Evolutionary conservation across 805 yeast genomes (phyloP).

Genomic region (Yamadazyma endophytica): DNA sequence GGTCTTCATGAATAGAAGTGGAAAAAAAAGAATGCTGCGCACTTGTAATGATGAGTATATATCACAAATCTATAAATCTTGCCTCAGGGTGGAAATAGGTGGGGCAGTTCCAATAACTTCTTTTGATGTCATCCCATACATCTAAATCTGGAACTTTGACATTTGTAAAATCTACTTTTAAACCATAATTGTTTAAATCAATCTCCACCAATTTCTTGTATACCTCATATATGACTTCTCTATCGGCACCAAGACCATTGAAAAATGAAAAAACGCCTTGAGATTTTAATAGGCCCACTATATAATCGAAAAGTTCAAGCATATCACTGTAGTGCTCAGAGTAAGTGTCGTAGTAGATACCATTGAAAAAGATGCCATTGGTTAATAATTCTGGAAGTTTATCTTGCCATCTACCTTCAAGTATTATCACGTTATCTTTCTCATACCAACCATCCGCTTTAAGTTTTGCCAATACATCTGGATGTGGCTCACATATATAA

Average conservation of each 20-base stretch:
- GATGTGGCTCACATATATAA: conserved; percentile 92
- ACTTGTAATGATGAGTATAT: background rate
- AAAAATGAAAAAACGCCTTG: conserved; percentile 85
- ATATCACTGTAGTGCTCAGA: conserved; percentile 89
- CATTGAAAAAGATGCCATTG: conserved; percentile 69
- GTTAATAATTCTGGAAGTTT: conserved; percentile 61
- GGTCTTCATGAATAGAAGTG: too few relatives aligned
- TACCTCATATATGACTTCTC: conserved; percentile 53
- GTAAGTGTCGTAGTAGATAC: conserved; percentile 90
- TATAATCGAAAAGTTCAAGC: conserved; percentile 75
- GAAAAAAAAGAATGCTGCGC: background rate
- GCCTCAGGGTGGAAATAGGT: conserved; percentile 64
- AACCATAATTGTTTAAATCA: conserved; percentile 77
- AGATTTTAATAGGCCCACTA: conserved; percentile 79
- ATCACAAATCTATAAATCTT: conserved; percentile 39
- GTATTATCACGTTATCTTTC: conserved; percentile 62
- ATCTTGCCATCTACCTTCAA: conserved; percentile 95
- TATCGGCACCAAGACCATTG: conserved; percentile 64
- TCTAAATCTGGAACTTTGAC: conserved; percentile 46
- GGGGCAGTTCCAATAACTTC: conserved; percentile 69
- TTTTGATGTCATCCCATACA: conserved; percentile 59
- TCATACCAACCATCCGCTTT: conserved; percentile 78
- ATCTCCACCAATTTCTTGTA: conserved; percentile 77
- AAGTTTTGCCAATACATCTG: conserved; percentile 75
- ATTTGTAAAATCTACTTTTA: conserved; percentile 53